Percentiles rank a stretch among this genome's conserved stretches.
phyloP scores from a whole-genome alignment of 805 yeast species.

The Spathaspora arborariae region DNA sequence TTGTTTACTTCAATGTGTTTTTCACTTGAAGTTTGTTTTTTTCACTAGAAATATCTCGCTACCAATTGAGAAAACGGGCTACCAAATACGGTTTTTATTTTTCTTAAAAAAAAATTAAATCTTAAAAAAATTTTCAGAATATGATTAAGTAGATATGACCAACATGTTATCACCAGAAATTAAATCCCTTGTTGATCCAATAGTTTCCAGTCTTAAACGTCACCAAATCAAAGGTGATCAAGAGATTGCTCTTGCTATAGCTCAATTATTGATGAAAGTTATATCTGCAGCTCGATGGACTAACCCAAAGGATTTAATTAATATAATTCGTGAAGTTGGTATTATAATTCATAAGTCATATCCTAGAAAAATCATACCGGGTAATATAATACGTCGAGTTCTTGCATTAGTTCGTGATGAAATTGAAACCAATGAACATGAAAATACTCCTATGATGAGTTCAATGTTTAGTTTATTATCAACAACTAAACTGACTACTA shows the following conservation, averaged over 20 bases:
- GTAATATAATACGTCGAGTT: conserved; percentile 87
- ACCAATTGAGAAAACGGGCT: no score
- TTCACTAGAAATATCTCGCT: no score
- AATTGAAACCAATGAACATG: conserved; percentile 49
- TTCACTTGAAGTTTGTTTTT: not conserved
- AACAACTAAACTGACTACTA: no score
- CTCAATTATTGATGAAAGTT: conserved; percentile 82
- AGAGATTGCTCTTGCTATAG: conserved; percentile 78
- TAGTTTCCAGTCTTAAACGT: conserved; percentile 61
- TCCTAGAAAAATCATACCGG: conserved; percentile 84
- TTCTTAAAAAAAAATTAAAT: no score
- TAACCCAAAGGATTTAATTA: conserved; percentile 61
- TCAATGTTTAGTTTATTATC: conserved; percentile 85
- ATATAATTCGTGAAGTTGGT: conserved; percentile 72
- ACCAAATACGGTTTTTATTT: no score
- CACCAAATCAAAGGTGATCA: conserved; percentile 81
- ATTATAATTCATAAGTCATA: conserved; percentile 67
- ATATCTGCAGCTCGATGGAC: conserved; percentile 89
- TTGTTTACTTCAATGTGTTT: not conserved
- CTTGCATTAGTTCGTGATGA: conserved; percentile 86
- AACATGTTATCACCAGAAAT: conserved; percentile 27
- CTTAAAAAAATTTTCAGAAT: not conserved
- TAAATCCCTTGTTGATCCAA: conserved; percentile 32
- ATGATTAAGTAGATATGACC: not conserved
- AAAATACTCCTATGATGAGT: conserved; percentile 54